Conservation (phyloP, 208 protist species). For the Trypanosoma theileri region DNA sequence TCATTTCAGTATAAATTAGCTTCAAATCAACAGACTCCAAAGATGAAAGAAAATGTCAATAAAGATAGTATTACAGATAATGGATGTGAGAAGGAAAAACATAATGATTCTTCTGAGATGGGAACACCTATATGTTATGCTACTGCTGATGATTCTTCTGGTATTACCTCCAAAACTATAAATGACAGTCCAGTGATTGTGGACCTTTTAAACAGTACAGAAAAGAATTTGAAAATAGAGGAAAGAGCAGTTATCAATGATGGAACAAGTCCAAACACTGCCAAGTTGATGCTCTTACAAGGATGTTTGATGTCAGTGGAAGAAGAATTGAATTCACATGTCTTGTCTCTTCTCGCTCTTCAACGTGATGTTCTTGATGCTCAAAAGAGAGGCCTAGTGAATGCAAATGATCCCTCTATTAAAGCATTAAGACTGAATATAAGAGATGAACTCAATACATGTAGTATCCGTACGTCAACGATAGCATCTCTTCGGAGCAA, state of each 20-base stretch:
- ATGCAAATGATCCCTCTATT: conserved; percentile 4
- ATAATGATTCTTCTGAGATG: background rate
- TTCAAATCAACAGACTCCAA: conserved; percentile 11
- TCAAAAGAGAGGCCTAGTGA: conserved; percentile 10
- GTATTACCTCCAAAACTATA: too few species aligned
- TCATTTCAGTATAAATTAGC: conserved; percentile 12
- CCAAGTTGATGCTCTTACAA: conserved; percentile 4
- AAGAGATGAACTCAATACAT: conserved; percentile 16
- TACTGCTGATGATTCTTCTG: too few species aligned
- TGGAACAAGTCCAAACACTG: background rate
- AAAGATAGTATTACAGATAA: background rate
- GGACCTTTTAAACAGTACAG: background rate
- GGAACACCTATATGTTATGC: too few species aligned
- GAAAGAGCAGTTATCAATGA: background rate
- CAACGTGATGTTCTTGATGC: conserved; percentile 18
- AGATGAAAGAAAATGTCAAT: conserved; percentile 5
- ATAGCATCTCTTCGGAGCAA: background rate
- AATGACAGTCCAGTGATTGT: background rate
- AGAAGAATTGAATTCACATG: conserved; percentile 7
- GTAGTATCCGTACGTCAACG: background rate
- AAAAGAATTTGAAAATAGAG: background rate
- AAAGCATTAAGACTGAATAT: conserved; percentile 3
- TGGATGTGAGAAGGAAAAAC: background rate
- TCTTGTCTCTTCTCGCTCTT: conserved; percentile 12
- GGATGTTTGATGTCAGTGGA: conserved; percentile 1